These are phyloP conservation scores for Peronospora farinosa DNA, from an alignment of 352 stramenopile genomes.

Conservation along the genomic window DNA sequence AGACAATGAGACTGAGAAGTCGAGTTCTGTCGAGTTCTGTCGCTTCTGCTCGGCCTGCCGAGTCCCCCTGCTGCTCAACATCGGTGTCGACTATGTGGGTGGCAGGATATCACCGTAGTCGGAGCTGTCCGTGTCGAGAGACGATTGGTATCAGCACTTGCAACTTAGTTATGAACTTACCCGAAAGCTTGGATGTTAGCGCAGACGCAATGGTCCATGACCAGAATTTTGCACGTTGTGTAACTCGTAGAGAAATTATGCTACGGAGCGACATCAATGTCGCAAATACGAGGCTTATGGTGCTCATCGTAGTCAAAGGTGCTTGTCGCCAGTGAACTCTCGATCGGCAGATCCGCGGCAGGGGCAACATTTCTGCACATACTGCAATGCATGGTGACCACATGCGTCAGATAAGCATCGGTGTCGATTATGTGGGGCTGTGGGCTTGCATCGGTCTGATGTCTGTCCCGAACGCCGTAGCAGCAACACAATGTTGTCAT, in stretches of 20 bases:
- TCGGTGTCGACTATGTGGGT: slow-evolving; percentile 55
- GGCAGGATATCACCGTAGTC: slow-evolving; percentile 54
- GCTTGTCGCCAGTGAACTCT: slow-evolving; percentile 20
- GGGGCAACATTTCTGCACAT: slow-evolving; percentile 48
- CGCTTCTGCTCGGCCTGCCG: slow-evolving; percentile 64
- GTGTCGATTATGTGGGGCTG: slow-evolving; percentile 55
- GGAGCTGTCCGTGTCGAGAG: slow-evolving; percentile 36
- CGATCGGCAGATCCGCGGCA: slow-evolving; percentile 33
- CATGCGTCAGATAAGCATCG: slow-evolving; percentile 58
- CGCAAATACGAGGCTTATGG: slow-evolving; percentile 47
- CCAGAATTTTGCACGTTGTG: slow-evolving; percentile 57
- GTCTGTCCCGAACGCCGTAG: slow-evolving; percentile 40
- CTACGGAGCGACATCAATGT: slow-evolving; percentile 54
- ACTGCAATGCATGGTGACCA: slow-evolving; percentile 46
- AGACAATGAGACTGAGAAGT: slow-evolving; percentile 28
- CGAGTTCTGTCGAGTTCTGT: slow-evolving; percentile 68
- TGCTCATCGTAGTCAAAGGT: slow-evolving; percentile 47
- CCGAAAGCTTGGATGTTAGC: slow-evolving; percentile 2
- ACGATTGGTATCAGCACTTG: not conserved
- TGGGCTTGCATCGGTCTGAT: slow-evolving; percentile 53
- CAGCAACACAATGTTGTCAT: slow-evolving; percentile 45
- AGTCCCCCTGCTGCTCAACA: slow-evolving; percentile 56
- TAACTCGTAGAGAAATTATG: slow-evolving; percentile 44
- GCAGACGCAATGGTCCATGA: slow-evolving; percentile 11
- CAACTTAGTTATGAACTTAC: not conserved